Evolutionary conservation across 495 filamentous ascomycete species (phyloP), one percentile per base, ranked within the genome.

Genomic region (Friedmanniomyces endolithicus): DNA sequence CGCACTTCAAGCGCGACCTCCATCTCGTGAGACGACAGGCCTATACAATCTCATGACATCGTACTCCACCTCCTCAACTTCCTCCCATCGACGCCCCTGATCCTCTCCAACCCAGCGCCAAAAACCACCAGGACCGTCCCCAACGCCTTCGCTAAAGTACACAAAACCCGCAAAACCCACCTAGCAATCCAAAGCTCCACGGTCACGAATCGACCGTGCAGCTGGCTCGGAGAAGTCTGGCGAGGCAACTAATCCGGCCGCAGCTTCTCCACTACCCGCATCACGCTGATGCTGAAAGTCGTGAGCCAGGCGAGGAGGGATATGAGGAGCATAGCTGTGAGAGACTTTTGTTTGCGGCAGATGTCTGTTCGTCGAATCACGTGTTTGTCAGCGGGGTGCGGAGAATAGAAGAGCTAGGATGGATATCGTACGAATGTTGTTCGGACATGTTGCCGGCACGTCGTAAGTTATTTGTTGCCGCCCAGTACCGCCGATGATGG

Each of bases 301-400:
- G 83, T 74, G 52, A 90, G 79, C 92, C 92, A 98, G 25, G 87
- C 85, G 51, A 94, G 73, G 51, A 97, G 69, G 1, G 87, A 87
- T 48, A 98, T 74, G 45, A 95, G 73, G 35, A 95, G 76, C 53
- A 94, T 85, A 6, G 79, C 84, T 20, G 85, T 81, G 51, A 98
- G 72, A 14, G 87, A 83, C 64, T 84, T 83, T 62, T 94, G 86
- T 52, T 83, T 73, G 57, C 70, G 66, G 64, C 86, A 84, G 31
- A 94, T 84, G 23, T 31, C 35, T 51, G 35, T 11, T 17, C 24
- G 24, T 17, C 8, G 11, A 33, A n/a, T 50, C n/a, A 50, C 27
- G 24, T n/a, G 16, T 16, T 73, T 61, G 54, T 74, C 70, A 31
- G 66, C 73, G 27, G 20, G 68, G 43, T 70, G 51, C 63, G 25